phyloP scores from a whole-genome alignment of 495 filamentous ascomycete genomes.

The Neurospora sp. region DNA sequence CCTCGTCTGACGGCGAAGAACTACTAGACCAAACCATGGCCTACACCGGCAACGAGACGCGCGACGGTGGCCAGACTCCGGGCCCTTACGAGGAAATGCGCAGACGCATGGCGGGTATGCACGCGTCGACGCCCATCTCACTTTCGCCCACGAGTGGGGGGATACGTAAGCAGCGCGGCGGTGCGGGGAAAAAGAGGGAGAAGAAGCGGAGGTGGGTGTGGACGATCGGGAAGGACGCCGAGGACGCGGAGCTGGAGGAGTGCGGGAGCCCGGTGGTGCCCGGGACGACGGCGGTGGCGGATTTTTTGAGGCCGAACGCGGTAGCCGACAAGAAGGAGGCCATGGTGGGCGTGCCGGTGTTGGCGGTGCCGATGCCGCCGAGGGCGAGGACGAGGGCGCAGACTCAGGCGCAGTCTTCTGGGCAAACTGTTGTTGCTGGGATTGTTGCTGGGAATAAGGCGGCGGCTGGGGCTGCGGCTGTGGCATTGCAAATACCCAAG shows the following conservation, averaged over 20 bases:
- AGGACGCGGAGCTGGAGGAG: constrained; percentile 31
- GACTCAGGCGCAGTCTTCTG: neutral
- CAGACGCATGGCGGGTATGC: constrained; percentile 37
- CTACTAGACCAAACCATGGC: constrained; percentile 38
- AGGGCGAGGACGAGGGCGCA: neutral
- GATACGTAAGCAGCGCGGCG: constrained; percentile 21
- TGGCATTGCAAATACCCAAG: neutral
- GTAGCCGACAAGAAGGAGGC: neutral
- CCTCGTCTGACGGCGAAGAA: constrained; percentile 14
- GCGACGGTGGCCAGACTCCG: constrained; percentile 45
- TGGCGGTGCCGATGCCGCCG: constrained; percentile 8
- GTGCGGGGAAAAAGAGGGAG: constrained; percentile 27
- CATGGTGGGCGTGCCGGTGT: constrained; percentile 7
- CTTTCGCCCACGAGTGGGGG: constrained; percentile 23
- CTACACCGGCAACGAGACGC: constrained; percentile 36
- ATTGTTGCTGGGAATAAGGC: neutral
- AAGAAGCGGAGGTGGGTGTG: constrained; percentile 45
- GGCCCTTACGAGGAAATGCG: constrained; percentile 50
- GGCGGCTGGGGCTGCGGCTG: neutral
- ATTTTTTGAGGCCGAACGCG: neutral
- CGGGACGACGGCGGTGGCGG: neutral
- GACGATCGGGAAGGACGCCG: constrained; percentile 39
- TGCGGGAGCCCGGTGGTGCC: constrained; percentile 24
- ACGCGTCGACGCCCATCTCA: constrained; percentile 22
- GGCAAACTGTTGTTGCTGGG: neutral